Percentiles rank a stretch among this genome's conserved stretches.
Conservation (phyloP, 2,329 filamentous ascomycete genomes). For the Bisporella sp. region DNA sequence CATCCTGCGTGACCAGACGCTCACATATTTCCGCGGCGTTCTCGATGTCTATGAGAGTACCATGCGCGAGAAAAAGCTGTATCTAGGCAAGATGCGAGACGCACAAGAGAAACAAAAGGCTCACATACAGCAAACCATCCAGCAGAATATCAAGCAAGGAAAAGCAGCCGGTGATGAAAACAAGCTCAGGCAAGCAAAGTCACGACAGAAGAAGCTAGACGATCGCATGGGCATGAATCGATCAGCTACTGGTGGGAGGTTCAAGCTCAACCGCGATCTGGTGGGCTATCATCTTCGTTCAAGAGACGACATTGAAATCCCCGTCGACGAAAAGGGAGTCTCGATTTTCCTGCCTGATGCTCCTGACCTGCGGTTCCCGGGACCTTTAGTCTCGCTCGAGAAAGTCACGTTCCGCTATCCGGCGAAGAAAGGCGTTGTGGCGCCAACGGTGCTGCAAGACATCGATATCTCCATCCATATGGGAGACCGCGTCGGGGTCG, state of each 20-base stretch:
- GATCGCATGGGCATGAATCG: constrained; percentile 74
- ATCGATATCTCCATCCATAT: constrained; percentile 63
- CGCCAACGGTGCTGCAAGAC: constrained; percentile 48
- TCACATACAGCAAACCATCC: constrained; percentile 73
- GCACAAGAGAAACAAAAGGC: constrained; percentile 75
- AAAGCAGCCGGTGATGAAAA: constrained; percentile 76
- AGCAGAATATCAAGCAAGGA: constrained; percentile 66
- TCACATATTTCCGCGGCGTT: constrained; percentile 71
- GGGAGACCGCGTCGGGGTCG: constrained; percentile 67
- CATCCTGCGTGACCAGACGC: constrained; percentile 63
- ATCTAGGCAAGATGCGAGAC: constrained; percentile 70
- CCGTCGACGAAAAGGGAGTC: constrained; percentile 52
- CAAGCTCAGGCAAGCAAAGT: constrained; percentile 79
- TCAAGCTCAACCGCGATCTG: constrained; percentile 74
- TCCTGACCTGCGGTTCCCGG: constrained; percentile 66
- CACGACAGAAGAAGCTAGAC: constrained; percentile 76
- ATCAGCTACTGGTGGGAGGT: constrained; percentile 62
- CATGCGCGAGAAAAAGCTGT: constrained; percentile 58
- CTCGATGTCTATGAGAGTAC: constrained; percentile 65
- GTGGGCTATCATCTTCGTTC: constrained; percentile 51
- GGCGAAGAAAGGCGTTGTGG: constrained; percentile 18
- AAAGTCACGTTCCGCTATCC: constrained; percentile 60
- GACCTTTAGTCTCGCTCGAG: constrained; percentile 66
- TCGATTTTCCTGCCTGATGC: constrained; percentile 54
- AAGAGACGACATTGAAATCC: constrained; percentile 66